Percentiles rank a stretch among this genome's conserved stretches.
These are phyloP conservation scores for Potentilla sterilis DNA, from an alignment of 306 rosid genomes.

Conservation along the genomic window DNA sequence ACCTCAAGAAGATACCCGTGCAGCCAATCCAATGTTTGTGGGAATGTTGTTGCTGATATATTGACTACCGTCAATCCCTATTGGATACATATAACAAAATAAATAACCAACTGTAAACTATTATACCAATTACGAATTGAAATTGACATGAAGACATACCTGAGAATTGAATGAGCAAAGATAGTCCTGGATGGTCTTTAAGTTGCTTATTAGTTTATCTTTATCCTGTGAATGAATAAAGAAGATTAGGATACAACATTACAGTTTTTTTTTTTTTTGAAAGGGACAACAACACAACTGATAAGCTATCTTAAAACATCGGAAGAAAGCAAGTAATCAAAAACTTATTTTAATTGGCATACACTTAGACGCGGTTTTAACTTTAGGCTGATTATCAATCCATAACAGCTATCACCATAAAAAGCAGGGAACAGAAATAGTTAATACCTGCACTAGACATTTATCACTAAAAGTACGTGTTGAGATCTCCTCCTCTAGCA, in stretches of 20 bases:
- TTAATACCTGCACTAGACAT: conserved; percentile 56
- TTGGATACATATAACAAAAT: conserved; percentile 19
- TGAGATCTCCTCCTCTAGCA: conserved; percentile 87
- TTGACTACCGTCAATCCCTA: conserved; percentile 88
- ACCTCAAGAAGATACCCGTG: conserved; percentile 92
- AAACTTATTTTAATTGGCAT: background rate
- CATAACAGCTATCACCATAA: background rate
- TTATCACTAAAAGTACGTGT: conserved; percentile 58
- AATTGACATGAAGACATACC: conserved; percentile 40
- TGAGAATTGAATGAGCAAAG: conserved; percentile 86
- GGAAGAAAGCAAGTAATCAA: background rate
- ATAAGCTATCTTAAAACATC: background rate
- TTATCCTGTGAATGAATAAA: conserved; percentile 57
- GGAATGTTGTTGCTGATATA: conserved; percentile 86
- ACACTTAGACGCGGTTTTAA: background rate
- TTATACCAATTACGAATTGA: background rate
- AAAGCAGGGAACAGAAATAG: background rate
- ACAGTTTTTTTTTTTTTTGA: too few relatives aligned
- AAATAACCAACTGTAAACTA: background rate
- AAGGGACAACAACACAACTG: background rate
- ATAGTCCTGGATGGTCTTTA: conserved; percentile 91
- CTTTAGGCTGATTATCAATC: background rate
- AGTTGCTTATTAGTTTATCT: conserved; percentile 67
- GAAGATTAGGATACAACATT: too few relatives aligned
- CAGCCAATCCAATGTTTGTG: conserved; percentile 91